Evolutionary conservation across 139 green algal genomes (phyloP).

Genomic region (Pseudopediastrum boryanum): DNA sequence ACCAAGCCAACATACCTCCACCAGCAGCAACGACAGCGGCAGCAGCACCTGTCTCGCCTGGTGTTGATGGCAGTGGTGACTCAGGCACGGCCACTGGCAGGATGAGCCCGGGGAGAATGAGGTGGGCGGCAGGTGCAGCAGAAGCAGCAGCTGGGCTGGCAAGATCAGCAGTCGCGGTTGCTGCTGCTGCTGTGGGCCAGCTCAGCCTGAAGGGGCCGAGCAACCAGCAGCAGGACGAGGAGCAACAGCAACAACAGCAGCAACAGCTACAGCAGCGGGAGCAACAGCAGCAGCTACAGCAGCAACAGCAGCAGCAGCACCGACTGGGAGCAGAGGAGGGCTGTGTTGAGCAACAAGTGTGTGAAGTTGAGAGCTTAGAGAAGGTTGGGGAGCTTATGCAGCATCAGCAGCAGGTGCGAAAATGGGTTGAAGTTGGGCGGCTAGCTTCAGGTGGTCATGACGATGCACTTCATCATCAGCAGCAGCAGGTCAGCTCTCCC

Average conservation of each 20-base stretch:
- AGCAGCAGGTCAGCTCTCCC: too few relatives aligned
- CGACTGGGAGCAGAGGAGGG: neutral
- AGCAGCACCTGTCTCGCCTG: neutral
- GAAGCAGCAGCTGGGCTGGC: neutral
- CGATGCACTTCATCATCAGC: too few relatives aligned
- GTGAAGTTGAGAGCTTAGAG: neutral
- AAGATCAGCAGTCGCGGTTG: neutral
- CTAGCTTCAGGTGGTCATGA: too few relatives aligned
- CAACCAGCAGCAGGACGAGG: neutral
- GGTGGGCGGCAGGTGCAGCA: neutral
- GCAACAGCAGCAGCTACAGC: neutral
- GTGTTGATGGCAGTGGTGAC: neutral
- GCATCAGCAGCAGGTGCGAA: too few relatives aligned
- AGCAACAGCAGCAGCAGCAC: neutral
- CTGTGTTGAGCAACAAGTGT: constrained; percentile 6
- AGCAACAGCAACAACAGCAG: constrained; percentile 11
- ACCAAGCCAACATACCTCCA: neutral
- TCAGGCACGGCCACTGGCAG: constrained; percentile 4
- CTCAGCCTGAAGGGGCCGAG: neutral
- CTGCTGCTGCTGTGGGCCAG: neutral
- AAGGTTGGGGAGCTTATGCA: neutral
- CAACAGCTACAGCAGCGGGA: neutral
- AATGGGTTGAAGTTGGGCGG: too few relatives aligned
- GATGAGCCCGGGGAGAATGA: neutral
- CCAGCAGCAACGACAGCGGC: neutral